phyloP scores from a whole-genome alignment of 352 stramenopile genomes.

The Phytophthora ramorum region DNA sequence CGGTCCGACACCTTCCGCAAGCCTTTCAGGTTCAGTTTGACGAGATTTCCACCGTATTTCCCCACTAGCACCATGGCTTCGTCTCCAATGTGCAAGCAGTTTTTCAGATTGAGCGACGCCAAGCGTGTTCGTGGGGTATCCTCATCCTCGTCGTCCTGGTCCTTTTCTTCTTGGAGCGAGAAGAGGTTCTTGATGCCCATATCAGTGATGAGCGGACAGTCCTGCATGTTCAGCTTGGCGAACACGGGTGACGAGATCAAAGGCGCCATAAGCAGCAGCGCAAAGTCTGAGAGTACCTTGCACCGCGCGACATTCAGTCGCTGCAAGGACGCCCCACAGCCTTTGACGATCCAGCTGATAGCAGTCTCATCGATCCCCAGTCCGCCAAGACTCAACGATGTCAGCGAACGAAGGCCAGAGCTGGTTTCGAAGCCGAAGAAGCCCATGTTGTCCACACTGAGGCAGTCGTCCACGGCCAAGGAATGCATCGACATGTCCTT shows the following conservation, averaged over 20 bases:
- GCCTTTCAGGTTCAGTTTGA: slow-evolving; percentile 60
- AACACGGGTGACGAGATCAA: slow-evolving; percentile 40
- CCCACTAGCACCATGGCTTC: slow-evolving; percentile 43
- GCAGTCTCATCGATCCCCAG: slow-evolving; percentile 68
- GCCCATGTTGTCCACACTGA: slow-evolving; percentile 70
- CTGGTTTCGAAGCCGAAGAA: slow-evolving; percentile 80
- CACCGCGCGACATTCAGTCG: slow-evolving; percentile 61
- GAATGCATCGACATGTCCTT: slow-evolving; percentile 23
- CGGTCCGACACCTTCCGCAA: slow-evolving; percentile 66
- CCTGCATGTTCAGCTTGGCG: slow-evolving; percentile 51
- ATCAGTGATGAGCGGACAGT: slow-evolving; percentile 55
- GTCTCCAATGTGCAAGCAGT: slow-evolving; percentile 60
- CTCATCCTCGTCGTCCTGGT: slow-evolving; percentile 35
- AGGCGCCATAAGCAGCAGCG: slow-evolving; percentile 57
- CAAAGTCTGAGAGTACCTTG: slow-evolving; percentile 60
- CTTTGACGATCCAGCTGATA: slow-evolving; percentile 76
- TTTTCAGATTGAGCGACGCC: slow-evolving; percentile 58
- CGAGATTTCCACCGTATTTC: slow-evolving; percentile 40
- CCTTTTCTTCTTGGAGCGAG: slow-evolving; percentile 32
- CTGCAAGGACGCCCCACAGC: slow-evolving; percentile 47
- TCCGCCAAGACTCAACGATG: slow-evolving; percentile 47
- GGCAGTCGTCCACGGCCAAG: slow-evolving; percentile 59
- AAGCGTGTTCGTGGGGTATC: slow-evolving; percentile 10
- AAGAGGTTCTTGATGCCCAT: slow-evolving; percentile 58
- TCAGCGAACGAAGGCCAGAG: slow-evolving; percentile 34